A percentile compares a stretch with the other conserved stretches of the same genome.
Conservation (phyloP, 2,329 filamentous ascomycete genomes). For the Ceratocystis harringtonii region DNA sequence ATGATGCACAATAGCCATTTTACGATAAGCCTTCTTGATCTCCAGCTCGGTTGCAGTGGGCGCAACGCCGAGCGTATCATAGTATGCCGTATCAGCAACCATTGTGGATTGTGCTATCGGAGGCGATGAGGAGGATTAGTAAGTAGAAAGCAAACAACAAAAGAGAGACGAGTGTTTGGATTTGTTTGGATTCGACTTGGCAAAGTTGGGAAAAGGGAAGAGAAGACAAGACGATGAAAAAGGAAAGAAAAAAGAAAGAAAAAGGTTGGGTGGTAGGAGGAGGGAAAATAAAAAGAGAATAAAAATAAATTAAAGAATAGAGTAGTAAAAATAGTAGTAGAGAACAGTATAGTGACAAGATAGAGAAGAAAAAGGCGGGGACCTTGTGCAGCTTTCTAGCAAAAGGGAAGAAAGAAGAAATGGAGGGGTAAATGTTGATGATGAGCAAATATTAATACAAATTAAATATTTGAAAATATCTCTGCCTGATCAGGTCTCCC, state of each 20-base stretch:
- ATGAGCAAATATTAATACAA: not conserved
- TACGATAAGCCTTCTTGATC: conserved; percentile 95
- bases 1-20: conserved; percentile 85
- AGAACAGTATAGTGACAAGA: not conserved
- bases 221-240: not conserved
- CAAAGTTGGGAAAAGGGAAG: not conserved
- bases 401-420: too few relatives aligned
- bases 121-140: not conserved
- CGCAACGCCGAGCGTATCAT: conserved; percentile 72
- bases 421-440: not conserved
- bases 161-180: not conserved
- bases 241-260: conserved; percentile 4
- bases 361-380: conserved; percentile 3
- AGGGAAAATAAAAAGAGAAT: conserved; percentile 13
- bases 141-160: not conserved
- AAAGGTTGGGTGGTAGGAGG: not conserved
- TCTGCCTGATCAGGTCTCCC: not conserved
- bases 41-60: conserved; percentile 77
- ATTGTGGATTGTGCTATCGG: conserved; percentile 31
- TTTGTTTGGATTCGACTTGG: too few relatives aligned
- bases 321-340: too few relatives aligned
- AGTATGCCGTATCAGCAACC: conserved; percentile 81
- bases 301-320: conserved; percentile 15
- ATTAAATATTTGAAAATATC: not conserved
- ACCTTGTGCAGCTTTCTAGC: not conserved